Evolutionary conservation across 2,329 filamentous ascomycete genomes (phyloP), one percentile per base, ranked within the genome.

Genomic region (Pestalotiopsis sp.): DNA sequence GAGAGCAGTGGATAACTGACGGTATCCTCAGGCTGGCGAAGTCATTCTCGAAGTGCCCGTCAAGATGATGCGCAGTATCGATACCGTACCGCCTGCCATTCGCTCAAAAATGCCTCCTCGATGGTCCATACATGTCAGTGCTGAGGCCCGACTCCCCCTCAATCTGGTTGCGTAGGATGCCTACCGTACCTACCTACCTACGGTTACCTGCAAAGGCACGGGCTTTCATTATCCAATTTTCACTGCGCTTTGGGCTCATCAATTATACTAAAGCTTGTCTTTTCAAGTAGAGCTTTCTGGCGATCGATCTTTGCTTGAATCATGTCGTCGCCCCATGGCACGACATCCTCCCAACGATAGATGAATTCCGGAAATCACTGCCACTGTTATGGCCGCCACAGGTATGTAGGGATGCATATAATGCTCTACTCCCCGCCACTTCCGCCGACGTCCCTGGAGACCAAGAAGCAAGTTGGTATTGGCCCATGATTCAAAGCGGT

Each of bases 41-140:
- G 60, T 38, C 60, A 64, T 69, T 11, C 60, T 69, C 13, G 38
- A 65, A 7, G 36, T 68, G 27, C 68, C 68, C 4, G 27, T 62
- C 52, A 17, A 59, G 38, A 61, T 56, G 13, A 57, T 69, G 20
- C 57, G 66, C 11, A 68, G 59, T 17, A 27, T 68, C 9, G 31
- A 66, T 27, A 25, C 63, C 6, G 57, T 69, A 14, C 41, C 68
- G 6, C 17, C 27, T 9, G 17, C n/a, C n/a, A 62, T 69, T 6
- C 49, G 14, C 6, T 12, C 36, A 11, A 45, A 61, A 23, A 52
- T 68, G 20, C 68, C 68, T 14, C 17, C 36, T 12, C 52, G 52
- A 1, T 31, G 49, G 41, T 12, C 66, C 20, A 57, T 68, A 23
- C 68, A 68, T 56, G 45, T 52, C 45, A 52, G 45, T 52, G 20